Conservation (phyloP, 176 grass and related monocot genomes). For the Triticum dicoccoides region DNA sequence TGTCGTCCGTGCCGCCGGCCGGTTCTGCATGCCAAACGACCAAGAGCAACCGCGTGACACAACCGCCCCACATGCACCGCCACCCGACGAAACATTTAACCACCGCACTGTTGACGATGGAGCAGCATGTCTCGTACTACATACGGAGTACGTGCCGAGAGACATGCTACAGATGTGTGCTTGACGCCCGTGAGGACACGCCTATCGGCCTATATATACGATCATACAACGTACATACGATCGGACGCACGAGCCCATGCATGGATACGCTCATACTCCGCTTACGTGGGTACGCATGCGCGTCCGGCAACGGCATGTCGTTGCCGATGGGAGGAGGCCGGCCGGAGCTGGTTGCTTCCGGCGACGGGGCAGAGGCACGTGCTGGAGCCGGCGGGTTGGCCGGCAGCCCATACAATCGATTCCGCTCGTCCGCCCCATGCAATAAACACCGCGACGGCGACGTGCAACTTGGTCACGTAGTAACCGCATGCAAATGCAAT, state of each 20-base stretch:
- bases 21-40: background rate
- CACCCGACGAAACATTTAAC: constrained; percentile 12
- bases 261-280: background rate
- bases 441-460: constrained; percentile 46
- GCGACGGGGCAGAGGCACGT: constrained; percentile 44
- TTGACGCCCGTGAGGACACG: background rate
- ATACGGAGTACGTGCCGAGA: background rate
- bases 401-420: constrained; percentile 33
- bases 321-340: background rate
- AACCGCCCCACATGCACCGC: background rate
- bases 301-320: too few species aligned
- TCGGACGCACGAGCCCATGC: background rate
- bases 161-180: background rate
- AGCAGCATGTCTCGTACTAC: background rate
- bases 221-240: background rate
- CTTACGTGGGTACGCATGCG: background rate
- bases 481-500: background rate
- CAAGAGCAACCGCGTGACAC: background rate
- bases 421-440: background rate
- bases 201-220: background rate
- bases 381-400: constrained; percentile 24
- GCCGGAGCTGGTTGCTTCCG: constrained; percentile 26
- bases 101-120: background rate
- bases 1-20: background rate
- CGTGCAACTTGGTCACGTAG: constrained; percentile 31